A percentile compares a stretch with the other conserved stretches of the same genome.
Conservation (phyloP, 106 monocot species). For the Vanilla planifolia region DNA sequence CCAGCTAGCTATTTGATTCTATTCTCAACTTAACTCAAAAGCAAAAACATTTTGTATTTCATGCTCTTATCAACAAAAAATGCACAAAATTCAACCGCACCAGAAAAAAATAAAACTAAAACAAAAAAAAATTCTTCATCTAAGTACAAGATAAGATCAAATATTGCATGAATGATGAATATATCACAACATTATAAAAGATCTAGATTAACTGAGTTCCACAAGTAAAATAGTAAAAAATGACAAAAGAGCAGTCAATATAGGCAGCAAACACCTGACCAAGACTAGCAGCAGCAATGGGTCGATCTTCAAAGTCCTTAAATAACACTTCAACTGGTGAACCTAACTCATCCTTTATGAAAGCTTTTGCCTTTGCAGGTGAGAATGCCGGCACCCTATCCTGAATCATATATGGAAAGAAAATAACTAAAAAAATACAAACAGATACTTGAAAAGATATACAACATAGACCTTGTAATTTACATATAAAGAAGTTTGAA, state of each 20-base stretch:
- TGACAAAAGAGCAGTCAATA: not conserved
- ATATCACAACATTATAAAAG: too few species aligned
- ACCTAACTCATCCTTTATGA: conserved; percentile 79
- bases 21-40: too few species aligned
- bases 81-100: too few species aligned
- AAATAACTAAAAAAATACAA: conserved; percentile 2
- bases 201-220: too few species aligned
- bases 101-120: too few species aligned
- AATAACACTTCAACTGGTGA: conserved; percentile 64
- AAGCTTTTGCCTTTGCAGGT: conserved; percentile 67
- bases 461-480: not conserved
- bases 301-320: conserved; percentile 84
- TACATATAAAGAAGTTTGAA: not conserved
- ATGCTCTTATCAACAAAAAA: too few species aligned
- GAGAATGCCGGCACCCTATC: conserved; percentile 98
- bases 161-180: too few species aligned
- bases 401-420: conserved; percentile 24
- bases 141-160: too few species aligned
- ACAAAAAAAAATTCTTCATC: too few species aligned
- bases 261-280: conserved; percentile 70
- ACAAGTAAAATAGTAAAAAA: too few species aligned
- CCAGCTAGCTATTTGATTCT: too few species aligned
- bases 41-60: too few species aligned
- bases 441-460: conserved; percentile 5
- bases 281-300: conserved; percentile 97